Percentiles rank a stretch among this genome's conserved stretches.
phyloP scores from a whole-genome alignment of 148 eudicot species.

The Persicaria tinctoria region DNA sequence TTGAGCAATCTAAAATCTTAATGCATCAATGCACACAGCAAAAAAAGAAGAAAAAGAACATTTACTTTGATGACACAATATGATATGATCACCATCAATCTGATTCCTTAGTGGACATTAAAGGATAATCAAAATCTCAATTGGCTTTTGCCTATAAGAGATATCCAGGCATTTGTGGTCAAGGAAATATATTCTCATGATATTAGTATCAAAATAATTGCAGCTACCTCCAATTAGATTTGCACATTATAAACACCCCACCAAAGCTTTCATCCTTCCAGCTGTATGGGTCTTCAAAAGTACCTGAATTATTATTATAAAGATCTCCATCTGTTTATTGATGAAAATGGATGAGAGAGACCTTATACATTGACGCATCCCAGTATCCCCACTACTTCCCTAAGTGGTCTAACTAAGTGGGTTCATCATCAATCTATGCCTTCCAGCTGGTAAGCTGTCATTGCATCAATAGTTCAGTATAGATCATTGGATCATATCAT shows the following conservation, averaged over 20 bases:
- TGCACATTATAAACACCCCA: conserved; percentile 1
- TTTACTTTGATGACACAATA: conserved; percentile 1
- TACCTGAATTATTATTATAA: conserved; percentile 10
- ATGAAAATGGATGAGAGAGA: conserved; percentile 5
- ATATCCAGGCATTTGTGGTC: neutral
- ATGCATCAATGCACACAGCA: neutral
- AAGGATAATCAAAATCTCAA: conserved; percentile 6
- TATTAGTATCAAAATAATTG: conserved; percentile 12
- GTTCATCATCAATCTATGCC: conserved; percentile 9
- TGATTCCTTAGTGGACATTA: conserved; percentile 6
- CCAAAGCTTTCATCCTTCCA: conserved; percentile 8
- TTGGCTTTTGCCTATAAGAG: neutral
- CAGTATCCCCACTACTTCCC: conserved; percentile 1
- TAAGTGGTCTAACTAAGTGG: neutral
- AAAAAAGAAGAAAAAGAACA: neutral
- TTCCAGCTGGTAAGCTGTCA: conserved; percentile 8
- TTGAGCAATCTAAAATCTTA: neutral
- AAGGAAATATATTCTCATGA: conserved; percentile 9
- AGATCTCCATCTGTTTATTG: neutral
- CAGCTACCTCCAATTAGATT: neutral
- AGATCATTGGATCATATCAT: neutral
- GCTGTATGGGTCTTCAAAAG: conserved; percentile 13
- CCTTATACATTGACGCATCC: conserved; percentile 2
- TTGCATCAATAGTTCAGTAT: neutral
- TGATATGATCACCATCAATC: conserved; percentile 6